Conservation (phyloP, 495 filamentous ascomycete species). For the Neurospora pannonica region DNA sequence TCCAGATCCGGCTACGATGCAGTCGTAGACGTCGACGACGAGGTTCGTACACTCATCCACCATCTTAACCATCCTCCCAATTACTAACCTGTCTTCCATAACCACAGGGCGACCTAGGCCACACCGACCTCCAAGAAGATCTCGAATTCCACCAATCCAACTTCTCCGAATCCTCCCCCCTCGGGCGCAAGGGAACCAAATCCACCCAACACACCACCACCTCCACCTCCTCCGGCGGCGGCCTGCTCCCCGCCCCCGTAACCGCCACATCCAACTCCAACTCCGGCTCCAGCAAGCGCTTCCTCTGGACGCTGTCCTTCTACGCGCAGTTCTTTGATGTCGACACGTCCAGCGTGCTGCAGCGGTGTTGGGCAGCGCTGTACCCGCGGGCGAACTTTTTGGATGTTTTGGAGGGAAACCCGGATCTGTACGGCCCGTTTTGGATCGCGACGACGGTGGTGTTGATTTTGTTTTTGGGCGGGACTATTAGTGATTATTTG, state of each 20-base stretch:
- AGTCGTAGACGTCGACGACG: slow-evolving; percentile 91
- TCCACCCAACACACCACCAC: neutral
- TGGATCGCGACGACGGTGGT: slow-evolving; percentile 99
- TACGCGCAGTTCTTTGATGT: slow-evolving; percentile 98
- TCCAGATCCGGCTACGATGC: slow-evolving; percentile 87
- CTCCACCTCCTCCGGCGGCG: slow-evolving; percentile 41
- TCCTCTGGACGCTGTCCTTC: slow-evolving; percentile 85
- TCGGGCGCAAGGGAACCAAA: slow-evolving; percentile 38
- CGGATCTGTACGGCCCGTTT: slow-evolving; percentile 88
- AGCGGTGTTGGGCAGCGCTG: slow-evolving; percentile 72
- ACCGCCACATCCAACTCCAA: slow-evolving; percentile 33
- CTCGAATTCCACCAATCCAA: slow-evolving; percentile 94
- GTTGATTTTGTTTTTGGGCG: slow-evolving; percentile 87
- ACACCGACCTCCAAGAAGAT: slow-evolving; percentile 96
- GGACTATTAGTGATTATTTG: slow-evolving; percentile 87
- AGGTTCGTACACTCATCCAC: slow-evolving; percentile 29
- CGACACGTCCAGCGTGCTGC: slow-evolving; percentile 77
- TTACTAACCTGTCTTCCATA: too few species aligned
- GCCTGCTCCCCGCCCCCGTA: slow-evolving; percentile 49
- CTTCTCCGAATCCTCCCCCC: slow-evolving; percentile 45
- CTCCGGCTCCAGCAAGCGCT: slow-evolving; percentile 54
- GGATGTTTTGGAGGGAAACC: slow-evolving; percentile 93
- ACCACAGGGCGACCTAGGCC: slow-evolving; percentile 96
- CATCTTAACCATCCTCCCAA: too few species aligned
- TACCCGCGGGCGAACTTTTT: slow-evolving; percentile 91